Conservation (phyloP, 2,329 filamentous ascomycete genomes). For the Cadophora gregata region DNA sequence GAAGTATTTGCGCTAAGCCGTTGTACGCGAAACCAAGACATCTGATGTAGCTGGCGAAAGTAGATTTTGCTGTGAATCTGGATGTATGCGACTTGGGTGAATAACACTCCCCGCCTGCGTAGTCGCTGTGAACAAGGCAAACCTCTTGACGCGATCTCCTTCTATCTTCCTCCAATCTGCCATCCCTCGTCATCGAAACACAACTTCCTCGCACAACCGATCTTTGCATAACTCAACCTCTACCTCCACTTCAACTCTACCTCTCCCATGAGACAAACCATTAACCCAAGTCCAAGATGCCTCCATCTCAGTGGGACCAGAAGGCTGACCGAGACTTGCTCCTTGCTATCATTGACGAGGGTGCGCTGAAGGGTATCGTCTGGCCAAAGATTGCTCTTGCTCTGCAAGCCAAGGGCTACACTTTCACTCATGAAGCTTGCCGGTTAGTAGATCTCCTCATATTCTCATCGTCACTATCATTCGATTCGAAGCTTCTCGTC, state of each 20-base stretch:
- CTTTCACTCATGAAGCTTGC: constrained; percentile 41
- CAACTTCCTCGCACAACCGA: background rate
- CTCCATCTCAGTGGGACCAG: constrained; percentile 38
- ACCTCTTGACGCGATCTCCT: constrained; percentile 14
- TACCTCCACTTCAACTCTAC: constrained; percentile 1
- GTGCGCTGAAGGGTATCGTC: constrained; percentile 34
- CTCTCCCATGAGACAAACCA: constrained; percentile 13
- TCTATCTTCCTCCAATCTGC: constrained; percentile 13
- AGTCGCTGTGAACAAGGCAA: background rate
- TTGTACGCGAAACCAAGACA: background rate
- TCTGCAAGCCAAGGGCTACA: constrained; percentile 37
- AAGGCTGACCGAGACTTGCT: constrained; percentile 41
- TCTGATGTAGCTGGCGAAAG: too few relatives aligned
- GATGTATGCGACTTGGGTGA: background rate
- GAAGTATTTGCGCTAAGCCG: background rate
- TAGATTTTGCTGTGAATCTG: background rate
- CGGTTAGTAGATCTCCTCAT: constrained; percentile 36
- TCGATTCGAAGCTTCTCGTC: background rate
- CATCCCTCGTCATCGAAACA: background rate
- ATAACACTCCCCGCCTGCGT: background rate
- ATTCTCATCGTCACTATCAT: background rate
- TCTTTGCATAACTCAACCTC: constrained; percentile 7
- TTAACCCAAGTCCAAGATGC: constrained; percentile 25
- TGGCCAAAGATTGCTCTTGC: constrained; percentile 36
- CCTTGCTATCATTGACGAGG: constrained; percentile 40